These are phyloP conservation scores for Epichloe uncinata DNA, from an alignment of 2,329 filamentous ascomycete genomes.

Conservation along the genomic window DNA sequence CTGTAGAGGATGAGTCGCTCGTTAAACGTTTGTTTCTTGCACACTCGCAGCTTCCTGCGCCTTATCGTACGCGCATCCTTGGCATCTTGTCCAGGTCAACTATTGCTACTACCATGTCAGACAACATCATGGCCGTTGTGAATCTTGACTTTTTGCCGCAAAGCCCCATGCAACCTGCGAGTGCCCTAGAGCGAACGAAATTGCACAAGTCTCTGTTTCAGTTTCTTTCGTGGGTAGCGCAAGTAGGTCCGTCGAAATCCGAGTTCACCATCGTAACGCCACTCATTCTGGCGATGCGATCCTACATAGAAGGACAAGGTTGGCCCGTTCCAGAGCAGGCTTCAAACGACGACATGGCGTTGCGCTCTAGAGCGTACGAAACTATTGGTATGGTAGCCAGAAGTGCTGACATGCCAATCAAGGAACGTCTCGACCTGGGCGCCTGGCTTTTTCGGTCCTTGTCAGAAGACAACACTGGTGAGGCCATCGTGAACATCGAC, in stretches of 20 bases:
- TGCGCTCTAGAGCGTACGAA: conserved; percentile 78
- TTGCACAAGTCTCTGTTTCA: conserved; percentile 72
- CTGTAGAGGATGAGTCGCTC: conserved; percentile 54
- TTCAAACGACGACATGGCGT: conserved; percentile 45
- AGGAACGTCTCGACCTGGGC: conserved; percentile 40
- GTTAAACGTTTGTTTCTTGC: conserved; percentile 56
- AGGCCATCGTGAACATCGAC: conserved; percentile 77
- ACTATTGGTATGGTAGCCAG: conserved; percentile 73
- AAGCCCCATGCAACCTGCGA: conserved; percentile 22
- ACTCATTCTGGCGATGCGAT: conserved; percentile 54
- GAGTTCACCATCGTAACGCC: conserved; percentile 54
- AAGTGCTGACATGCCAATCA: conserved; percentile 42
- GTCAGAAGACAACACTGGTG: conserved; percentile 61
- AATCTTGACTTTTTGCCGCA: conserved; percentile 44
- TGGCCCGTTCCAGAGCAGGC: conserved; percentile 59
- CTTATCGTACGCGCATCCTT: conserved; percentile 67
- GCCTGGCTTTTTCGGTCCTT: conserved; percentile 75
- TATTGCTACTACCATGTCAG: conserved; percentile 54
- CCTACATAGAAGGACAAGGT: conserved; percentile 67
- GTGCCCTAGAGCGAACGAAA: conserved; percentile 62
- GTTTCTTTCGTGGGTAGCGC: conserved; percentile 77
- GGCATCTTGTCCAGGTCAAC: conserved; percentile 64
- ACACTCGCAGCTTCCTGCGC: conserved; percentile 59
- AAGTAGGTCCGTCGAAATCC: conserved; percentile 46
- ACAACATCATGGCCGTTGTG: conserved; percentile 56